These are phyloP conservation scores for Bipolaris gigantea DNA, from an alignment of 2,329 filamentous ascomycete genomes.

Conservation along the genomic window DNA sequence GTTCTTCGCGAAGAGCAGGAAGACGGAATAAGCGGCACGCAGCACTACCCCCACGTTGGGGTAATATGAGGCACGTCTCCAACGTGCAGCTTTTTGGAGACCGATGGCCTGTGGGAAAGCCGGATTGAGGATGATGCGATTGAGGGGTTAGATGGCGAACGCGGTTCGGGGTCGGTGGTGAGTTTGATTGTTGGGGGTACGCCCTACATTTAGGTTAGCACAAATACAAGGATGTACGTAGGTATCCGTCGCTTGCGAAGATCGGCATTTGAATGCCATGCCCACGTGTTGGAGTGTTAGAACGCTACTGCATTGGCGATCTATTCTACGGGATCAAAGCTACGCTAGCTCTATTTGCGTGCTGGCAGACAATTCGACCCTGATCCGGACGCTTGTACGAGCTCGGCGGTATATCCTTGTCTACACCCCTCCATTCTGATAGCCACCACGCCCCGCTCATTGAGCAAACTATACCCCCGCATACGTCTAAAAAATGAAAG, in stretches of 20 bases:
- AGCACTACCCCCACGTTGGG: not conserved
- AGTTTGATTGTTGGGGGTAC: not conserved
- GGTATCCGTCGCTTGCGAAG: not conserved
- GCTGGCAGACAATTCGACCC: not conserved
- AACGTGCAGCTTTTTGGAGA: not conserved
- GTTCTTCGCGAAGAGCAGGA: constrained; percentile 31
- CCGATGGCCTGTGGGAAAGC: not conserved
- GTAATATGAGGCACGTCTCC: not conserved
- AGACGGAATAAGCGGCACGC: constrained; percentile 2
- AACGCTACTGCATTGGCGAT: not conserved
- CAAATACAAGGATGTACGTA: not conserved
- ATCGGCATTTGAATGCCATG: not conserved
- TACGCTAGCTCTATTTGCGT: not conserved
- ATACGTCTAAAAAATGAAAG: not conserved
- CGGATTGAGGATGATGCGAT: constrained; percentile 14
- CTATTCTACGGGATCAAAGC: not conserved
- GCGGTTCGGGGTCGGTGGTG: not conserved
- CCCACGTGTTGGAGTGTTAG: not conserved
- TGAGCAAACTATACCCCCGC: not conserved
- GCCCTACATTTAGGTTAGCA: not conserved
- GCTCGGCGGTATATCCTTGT: not conserved
- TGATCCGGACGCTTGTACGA: not conserved
- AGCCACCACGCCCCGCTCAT: not conserved
- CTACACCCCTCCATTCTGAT: not conserved
- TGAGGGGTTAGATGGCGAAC: constrained; percentile 15